Percentiles rank a stretch among this genome's conserved stretches.
Evolutionary conservation across 2,329 filamentous ascomycete species (phyloP).

Genomic region (Penicillium carneum): DNA sequence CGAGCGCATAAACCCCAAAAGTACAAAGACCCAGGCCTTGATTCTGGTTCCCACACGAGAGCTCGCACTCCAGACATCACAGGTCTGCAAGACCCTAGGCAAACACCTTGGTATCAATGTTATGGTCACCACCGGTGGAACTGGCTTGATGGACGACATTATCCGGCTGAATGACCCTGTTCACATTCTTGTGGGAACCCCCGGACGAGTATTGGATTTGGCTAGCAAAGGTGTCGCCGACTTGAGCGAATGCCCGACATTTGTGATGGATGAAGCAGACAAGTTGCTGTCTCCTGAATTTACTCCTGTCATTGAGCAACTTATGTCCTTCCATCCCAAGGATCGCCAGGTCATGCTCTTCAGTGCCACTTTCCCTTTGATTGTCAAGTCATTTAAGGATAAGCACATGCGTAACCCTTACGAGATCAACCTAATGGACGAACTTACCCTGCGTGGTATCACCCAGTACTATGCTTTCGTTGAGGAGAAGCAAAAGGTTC

Average conservation of each 20-base stretch:
- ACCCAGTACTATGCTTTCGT: constrained; percentile 99
- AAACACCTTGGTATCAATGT: constrained; percentile 97
- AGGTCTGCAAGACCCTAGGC: constrained; percentile 97
- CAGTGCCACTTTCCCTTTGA: constrained; percentile 94
- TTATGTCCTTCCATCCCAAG: constrained; percentile 92
- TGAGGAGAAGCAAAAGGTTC: constrained; percentile 98
- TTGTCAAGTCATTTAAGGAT: constrained; percentile 96
- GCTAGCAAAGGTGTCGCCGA: constrained; percentile 96
- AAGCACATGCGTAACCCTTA: constrained; percentile 97
- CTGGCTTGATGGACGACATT: constrained; percentile 93
- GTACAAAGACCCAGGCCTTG: constrained; percentile 92
- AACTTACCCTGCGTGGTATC: constrained; percentile 95
- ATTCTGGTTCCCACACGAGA: constrained; percentile 97
- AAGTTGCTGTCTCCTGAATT: constrained; percentile 97
- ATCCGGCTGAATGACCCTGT: constrained; percentile 91
- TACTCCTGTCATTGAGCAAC: constrained; percentile 94
- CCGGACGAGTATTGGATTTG: constrained; percentile 92
- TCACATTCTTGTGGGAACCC: constrained; percentile 96
- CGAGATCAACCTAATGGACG: constrained; percentile 99
- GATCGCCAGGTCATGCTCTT: constrained; percentile 99
- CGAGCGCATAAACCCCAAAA: constrained; percentile 95
- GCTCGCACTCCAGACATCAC: constrained; percentile 95
- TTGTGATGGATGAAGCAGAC: constrained; percentile 99
- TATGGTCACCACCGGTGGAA: constrained; percentile 98
- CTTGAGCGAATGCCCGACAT: constrained; percentile 93